Base-by-base conservation (phyloP, 225 moss, liverwort and hornwort genomes). In the Pleurozium schreberi region DNA sequence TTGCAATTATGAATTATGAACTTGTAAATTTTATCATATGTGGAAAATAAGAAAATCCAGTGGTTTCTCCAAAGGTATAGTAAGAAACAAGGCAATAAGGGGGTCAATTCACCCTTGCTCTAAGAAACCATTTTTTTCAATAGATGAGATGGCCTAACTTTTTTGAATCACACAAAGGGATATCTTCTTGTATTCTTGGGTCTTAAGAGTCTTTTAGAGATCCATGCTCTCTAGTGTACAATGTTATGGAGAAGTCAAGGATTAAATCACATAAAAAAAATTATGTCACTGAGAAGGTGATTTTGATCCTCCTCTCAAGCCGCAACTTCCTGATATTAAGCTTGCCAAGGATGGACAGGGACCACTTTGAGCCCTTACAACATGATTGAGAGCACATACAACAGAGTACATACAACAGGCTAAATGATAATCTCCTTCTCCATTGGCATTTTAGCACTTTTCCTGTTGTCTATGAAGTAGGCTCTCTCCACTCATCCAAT, bases 391-490 rank as follows among this genome's bases (percentile, higher is more conserved):
- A 45, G 18, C 1, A 0, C 10, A 14, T 10, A 2, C 1, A 0
- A 11, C 11, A 18, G 0, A 0, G n/a, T n/a, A 0, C 10, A 14
- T 10, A 2, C 1, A 0, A 11, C 11, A 18, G 0, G 0, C n/a
- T 15, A 11, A 74, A 74, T 74, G 11, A 18, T 30, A 47, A 47
- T 74, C 18, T 18, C 18, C 11, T 73, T 71, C 1, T 42, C 28
- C 3, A 28, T 30, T 0, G 0, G 0, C 45, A 45, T 73, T 3
- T 45, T 45, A 10, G 17, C 1, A 28, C 10, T 73, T 73, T 43
- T 45, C 15, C n/a, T n/a, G n/a, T 16, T 0, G 2, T 5, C 1
- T 0, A 73, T 45, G 28, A 45, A 45, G 5, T 43, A 73, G 27
- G 10, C 10, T 71, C 9, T 71, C 9, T 2, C 14, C 3, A 43